Evolutionary conservation across 2,329 filamentous ascomycete genomes (phyloP).

Genomic region (Alternaria ventricosa): DNA sequence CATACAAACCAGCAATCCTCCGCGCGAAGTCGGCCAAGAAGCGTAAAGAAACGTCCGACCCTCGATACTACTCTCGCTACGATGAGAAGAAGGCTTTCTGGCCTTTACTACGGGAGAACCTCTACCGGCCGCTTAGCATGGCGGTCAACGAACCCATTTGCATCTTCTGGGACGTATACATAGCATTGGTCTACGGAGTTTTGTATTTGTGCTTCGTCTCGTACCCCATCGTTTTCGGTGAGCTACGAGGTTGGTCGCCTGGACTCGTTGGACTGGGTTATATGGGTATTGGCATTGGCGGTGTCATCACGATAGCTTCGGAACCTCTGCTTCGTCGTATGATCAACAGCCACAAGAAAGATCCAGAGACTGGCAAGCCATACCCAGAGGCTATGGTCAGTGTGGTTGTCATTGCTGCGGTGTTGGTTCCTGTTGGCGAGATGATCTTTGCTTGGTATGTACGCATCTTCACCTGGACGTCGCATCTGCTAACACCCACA

Average conservation of each 20-base stretch:
- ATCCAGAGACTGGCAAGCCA: conserved; percentile 75
- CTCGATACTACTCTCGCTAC: conserved; percentile 79
- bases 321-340: conserved; percentile 76
- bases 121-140: conserved; percentile 79
- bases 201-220: conserved; percentile 90
- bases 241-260: conserved; percentile 77
- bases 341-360: conserved; percentile 77
- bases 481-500: background rate
- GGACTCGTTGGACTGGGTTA: conserved; percentile 80
- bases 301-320: conserved; percentile 55
- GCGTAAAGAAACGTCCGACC: conserved; percentile 76
- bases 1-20: conserved; percentile 75
- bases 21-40: conserved; percentile 72
- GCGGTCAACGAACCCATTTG: conserved; percentile 85
- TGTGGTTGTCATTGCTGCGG: conserved; percentile 77
- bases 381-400: conserved; percentile 82
- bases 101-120: conserved; percentile 73
- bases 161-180: conserved; percentile 76
- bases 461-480: background rate
- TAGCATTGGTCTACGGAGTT: conserved; percentile 81
- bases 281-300: conserved; percentile 70
- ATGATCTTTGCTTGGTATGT: conserved; percentile 79
- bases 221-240: conserved; percentile 82
- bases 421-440: conserved; percentile 78
- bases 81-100: conserved; percentile 72